These are phyloP conservation scores for Lachnellula cervina DNA, from an alignment of 2,329 filamentous ascomycete genomes.

Conservation along the genomic window DNA sequence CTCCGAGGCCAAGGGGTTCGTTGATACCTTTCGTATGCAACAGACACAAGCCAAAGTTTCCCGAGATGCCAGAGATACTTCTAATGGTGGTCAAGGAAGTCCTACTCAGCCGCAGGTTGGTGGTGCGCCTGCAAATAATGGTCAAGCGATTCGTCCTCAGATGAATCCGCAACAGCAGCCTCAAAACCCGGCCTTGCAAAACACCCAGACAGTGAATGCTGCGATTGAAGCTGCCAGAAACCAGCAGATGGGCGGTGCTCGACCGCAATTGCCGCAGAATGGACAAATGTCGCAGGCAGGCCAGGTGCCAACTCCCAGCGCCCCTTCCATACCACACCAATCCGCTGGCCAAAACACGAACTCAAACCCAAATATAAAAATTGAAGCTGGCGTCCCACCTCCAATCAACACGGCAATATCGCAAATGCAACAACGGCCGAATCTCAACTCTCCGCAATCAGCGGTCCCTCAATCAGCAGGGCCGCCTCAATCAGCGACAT, in stretches of 20 bases:
- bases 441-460: conserved; percentile 29
- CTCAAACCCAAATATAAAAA: conserved; percentile 23
- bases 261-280: conserved; percentile 25
- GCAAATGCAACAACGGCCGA: conserved; percentile 21
- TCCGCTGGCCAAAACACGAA: conserved; percentile 7
- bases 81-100: conserved; percentile 24
- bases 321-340: conserved; percentile 13
- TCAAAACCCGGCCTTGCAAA: conserved; percentile 26
- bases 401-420: conserved; percentile 29
- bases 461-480: conserved; percentile 28
- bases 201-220: conserved; percentile 31
- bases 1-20: conserved; percentile 43
- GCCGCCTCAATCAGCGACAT: conserved; percentile 20
- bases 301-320: conserved; percentile 18
- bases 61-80: conserved; percentile 20
- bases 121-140: conserved; percentile 7
- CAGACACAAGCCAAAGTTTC: conserved; percentile 25
- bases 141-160: conserved; percentile 23
- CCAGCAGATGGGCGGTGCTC: conserved; percentile 28
- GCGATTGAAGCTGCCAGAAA: conserved; percentile 32
- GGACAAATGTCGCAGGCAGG: conserved; percentile 15
- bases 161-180: conserved; percentile 26
- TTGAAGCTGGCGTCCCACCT: conserved; percentile 21
- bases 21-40: conserved; percentile 42
- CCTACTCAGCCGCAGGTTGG: conserved; percentile 18